These are phyloP conservation scores for Aotearoamyces nothofagi DNA, from an alignment of 2,329 filamentous ascomycete genomes.

Conservation along the genomic window DNA sequence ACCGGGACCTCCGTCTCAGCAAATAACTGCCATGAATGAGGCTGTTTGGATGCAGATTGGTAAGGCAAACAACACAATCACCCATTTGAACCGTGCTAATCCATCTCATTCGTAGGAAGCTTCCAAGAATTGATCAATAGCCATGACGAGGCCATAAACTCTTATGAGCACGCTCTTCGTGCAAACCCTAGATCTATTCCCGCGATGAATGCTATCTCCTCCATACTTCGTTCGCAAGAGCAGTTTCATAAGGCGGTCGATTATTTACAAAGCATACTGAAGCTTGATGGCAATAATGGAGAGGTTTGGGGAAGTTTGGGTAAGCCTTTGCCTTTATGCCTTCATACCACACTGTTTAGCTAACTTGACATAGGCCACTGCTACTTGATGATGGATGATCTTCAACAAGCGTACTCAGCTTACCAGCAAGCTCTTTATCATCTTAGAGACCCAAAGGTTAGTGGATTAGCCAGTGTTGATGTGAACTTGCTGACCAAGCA, in stretches of 20 bases:
- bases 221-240: conserved; percentile 81
- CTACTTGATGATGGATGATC: conserved; percentile 95
- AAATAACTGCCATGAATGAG: conserved; percentile 69
- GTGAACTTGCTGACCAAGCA: conserved; percentile 7
- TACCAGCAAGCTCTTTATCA: conserved; percentile 95
- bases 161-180: conserved; percentile 79
- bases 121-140: conserved; percentile 80
- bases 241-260: conserved; percentile 90
- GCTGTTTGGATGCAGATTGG: conserved; percentile 84
- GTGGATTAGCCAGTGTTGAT: conserved; percentile 1
- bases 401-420: conserved; percentile 91
- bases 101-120: conserved; percentile 42
- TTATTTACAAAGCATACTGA: conserved; percentile 79
- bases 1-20: conserved; percentile 44
- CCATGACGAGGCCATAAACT: conserved; percentile 73
- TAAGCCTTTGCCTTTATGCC: conserved; percentile 26
- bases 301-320: conserved; percentile 94
- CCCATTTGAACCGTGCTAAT: too few species aligned
- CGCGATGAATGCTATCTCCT: conserved; percentile 88
- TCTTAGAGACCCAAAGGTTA: conserved; percentile 79
- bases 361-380: conserved; percentile 58
- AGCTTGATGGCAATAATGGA: conserved; percentile 77
- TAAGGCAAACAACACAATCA: conserved; percentile 39
- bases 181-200: conserved; percentile 80
- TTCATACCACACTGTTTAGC: conserved; percentile 10